phyloP scores from a whole-genome alignment of 176 grass and related monocot genomes.

The Elaeis guineensis region DNA sequence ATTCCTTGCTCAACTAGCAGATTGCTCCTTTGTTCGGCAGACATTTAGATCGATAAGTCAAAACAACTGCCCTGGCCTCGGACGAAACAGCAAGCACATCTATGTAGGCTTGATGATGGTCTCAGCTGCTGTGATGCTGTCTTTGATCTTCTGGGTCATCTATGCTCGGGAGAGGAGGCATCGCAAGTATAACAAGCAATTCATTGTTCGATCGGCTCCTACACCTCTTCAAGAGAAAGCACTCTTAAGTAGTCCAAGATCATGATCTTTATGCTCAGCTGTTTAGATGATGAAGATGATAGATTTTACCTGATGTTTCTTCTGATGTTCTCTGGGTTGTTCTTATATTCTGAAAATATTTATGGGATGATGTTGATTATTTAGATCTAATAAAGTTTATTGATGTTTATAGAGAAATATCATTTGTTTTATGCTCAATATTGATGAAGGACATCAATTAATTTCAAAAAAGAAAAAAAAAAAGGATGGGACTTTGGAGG shows the following conservation, averaged over 20 bases:
- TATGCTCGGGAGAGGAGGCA: conserved; percentile 32
- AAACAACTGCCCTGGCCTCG: conserved; percentile 38
- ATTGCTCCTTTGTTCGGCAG: conserved; percentile 59
- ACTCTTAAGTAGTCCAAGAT: not conserved
- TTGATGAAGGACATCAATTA: too few relatives aligned
- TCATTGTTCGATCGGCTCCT: not conserved
- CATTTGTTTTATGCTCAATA: too few relatives aligned
- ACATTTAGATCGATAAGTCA: conserved; percentile 38
- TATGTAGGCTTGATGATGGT: conserved; percentile 38
- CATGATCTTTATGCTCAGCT: not conserved
- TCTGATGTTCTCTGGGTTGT: too few relatives aligned
- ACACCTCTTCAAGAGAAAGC: conserved; percentile 16
- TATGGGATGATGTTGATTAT: too few relatives aligned
- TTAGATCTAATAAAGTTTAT: too few relatives aligned
- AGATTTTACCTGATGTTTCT: too few relatives aligned
- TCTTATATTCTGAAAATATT: too few relatives aligned
- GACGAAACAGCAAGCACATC: conserved; percentile 40
- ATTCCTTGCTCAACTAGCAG: conserved; percentile 37
- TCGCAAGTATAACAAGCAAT: conserved; percentile 23
- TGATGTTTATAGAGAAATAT: too few relatives aligned
- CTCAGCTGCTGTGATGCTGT: conserved; percentile 27
- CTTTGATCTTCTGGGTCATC: conserved; percentile 31
- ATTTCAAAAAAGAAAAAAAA: too few relatives aligned
- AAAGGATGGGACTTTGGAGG: too few relatives aligned
- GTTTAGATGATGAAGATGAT: too few relatives aligned